A percentile compares a stretch with the other conserved stretches of the same genome.
Conservation (phyloP, 2,329 filamentous ascomycete genomes). For the Diplocarpon rosae region DNA sequence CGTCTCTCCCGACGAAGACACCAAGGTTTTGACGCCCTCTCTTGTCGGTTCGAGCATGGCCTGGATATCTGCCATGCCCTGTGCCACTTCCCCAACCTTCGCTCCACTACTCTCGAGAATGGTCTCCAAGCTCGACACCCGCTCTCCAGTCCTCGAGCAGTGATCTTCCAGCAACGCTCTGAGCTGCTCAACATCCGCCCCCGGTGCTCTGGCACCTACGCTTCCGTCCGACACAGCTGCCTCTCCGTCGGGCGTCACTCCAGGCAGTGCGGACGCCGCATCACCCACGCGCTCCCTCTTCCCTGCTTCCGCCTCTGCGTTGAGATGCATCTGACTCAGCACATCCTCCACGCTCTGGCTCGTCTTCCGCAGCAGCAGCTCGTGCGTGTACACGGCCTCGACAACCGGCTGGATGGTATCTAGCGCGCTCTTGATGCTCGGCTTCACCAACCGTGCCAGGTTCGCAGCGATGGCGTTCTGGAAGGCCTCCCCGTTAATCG, state of each 20-base stretch:
- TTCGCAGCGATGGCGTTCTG: conserved; percentile 25
- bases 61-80: conserved; percentile 16
- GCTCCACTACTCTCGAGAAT: conserved; percentile 19
- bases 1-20: conserved; percentile 17
- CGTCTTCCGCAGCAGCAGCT: conserved; percentile 24
- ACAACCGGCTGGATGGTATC: conserved; percentile 27
- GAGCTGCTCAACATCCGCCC: conserved; percentile 10
- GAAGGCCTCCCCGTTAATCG: conserved; percentile 24
- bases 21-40: conserved; percentile 16
- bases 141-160: conserved; percentile 16
- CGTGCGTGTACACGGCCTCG: conserved; percentile 26
- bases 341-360: conserved; percentile 25
- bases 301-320: conserved; percentile 6
- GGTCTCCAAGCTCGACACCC: conserved; percentile 19
- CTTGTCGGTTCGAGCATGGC: conserved; percentile 12
- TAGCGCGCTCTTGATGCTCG: conserved; percentile 24
- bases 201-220: not conserved
- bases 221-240: not conserved
- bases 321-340: conserved; percentile 18
- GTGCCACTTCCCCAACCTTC: conserved; percentile 15
- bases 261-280: conserved; percentile 2
- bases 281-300: conserved; percentile 7
- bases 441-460: conserved; percentile 24
- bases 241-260: conserved; percentile 1
- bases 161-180: conserved; percentile 15